These are phyloP conservation scores for Aspergillus indologenus DNA, from an alignment of 495 filamentous ascomycete species.

Conservation along the genomic window DNA sequence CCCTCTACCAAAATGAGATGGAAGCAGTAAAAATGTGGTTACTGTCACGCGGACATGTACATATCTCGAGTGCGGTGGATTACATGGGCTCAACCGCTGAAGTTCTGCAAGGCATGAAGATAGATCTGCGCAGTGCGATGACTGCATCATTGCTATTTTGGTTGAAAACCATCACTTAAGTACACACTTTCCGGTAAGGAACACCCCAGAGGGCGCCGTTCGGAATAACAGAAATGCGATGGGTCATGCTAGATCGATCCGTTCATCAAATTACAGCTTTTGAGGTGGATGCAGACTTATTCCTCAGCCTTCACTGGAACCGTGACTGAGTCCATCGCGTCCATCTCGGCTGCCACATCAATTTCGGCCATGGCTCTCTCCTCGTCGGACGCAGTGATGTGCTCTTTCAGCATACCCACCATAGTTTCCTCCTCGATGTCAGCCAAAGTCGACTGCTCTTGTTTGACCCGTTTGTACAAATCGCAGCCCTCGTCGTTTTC, in stretches of 20 bases:
- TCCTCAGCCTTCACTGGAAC: neutral
- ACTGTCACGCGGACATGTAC: too few relatives aligned
- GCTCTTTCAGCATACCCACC: neutral
- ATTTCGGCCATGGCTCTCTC: constrained; percentile 2
- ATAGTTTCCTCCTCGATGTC: neutral
- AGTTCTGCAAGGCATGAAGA: too few relatives aligned
- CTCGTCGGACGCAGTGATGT: neutral
- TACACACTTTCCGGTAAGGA: neutral
- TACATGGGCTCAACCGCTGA: too few relatives aligned
- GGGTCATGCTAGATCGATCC: neutral
- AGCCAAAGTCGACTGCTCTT: neutral
- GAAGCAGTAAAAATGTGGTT: too few relatives aligned
- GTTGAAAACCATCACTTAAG: too few relatives aligned
- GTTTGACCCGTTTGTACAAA: neutral
- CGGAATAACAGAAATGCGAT: neutral
- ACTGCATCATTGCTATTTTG: constrained; percentile 2
- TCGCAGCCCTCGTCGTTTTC: too few relatives aligned
- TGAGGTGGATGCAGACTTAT: neutral
- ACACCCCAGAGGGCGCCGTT: neutral
- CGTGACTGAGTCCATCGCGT: neutral
- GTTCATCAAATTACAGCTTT: too few relatives aligned
- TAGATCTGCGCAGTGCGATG: too few relatives aligned
- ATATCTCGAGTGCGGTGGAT: too few relatives aligned
- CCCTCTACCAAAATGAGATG: too few relatives aligned
- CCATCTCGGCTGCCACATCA: constrained; percentile 12